phyloP scores from a whole-genome alignment of 2,329 filamentous ascomycete species.

The Didymella pinodella region DNA sequence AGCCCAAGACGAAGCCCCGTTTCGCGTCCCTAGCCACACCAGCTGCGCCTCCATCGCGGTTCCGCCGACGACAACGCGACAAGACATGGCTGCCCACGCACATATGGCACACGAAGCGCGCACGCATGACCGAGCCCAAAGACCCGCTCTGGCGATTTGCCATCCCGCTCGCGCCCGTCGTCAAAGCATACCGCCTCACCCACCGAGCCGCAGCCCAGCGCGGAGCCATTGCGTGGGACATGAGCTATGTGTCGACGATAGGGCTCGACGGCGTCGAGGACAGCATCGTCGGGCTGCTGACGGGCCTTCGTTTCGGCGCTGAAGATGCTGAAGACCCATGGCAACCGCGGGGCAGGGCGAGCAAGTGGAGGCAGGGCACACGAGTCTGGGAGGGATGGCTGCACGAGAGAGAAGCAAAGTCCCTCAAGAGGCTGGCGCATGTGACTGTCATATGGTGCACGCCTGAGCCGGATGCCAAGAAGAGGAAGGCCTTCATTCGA shows the following conservation, averaged over 20 bases:
- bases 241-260: constrained; percentile 91
- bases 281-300: constrained; percentile 72
- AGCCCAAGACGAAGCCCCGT: constrained; percentile 68
- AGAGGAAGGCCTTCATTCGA: constrained; percentile 70
- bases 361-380: constrained; percentile 74
- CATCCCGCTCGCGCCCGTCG: constrained; percentile 82
- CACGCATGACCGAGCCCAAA: constrained; percentile 82
- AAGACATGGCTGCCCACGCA: constrained; percentile 98
- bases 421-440: constrained; percentile 70
- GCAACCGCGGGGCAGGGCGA: constrained; percentile 60
- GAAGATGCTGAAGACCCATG: constrained; percentile 63
- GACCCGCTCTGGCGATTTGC: constrained; percentile 90
- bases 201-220: constrained; percentile 79
- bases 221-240: constrained; percentile 89
- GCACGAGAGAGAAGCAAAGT: constrained; percentile 62
- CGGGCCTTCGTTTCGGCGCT: constrained; percentile 65
- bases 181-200: constrained; percentile 88
- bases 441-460: constrained; percentile 77
- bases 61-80: constrained; percentile 81
- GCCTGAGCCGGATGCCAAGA: constrained; percentile 38
- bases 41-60: constrained; percentile 70
- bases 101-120: constrained; percentile 90
- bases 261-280: constrained; percentile 72
- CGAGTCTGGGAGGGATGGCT: constrained; percentile 66
- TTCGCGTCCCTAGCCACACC: constrained; percentile 75